These are phyloP conservation scores for Pleurotus djamor DNA, from an alignment of 768 basidiomycete genomes.

Conservation along the genomic window DNA sequence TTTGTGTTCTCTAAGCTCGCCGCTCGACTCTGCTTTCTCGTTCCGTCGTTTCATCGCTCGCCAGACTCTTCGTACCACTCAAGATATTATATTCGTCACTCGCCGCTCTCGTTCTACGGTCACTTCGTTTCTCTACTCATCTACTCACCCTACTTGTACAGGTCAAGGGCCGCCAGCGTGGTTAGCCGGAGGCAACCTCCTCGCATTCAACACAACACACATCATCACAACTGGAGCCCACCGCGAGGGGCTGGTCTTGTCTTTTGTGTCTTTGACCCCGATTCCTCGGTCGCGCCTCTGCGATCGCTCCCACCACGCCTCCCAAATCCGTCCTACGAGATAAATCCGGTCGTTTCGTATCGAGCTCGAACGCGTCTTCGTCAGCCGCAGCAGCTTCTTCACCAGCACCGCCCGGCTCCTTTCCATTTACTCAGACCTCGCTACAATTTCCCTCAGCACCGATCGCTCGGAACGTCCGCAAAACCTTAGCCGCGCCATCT, in stretches of 20 bases:
- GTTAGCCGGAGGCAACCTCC: too few species aligned
- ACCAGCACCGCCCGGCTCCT: neutral
- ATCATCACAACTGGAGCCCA: constrained; percentile 2
- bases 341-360: neutral
- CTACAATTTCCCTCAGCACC: neutral
- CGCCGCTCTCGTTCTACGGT: too few species aligned
- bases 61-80: too few species aligned
- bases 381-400: too few species aligned
- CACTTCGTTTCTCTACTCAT: too few species aligned
- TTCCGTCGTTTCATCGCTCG: too few species aligned
- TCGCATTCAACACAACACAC: too few species aligned
- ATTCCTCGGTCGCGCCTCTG: neutral
- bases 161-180: too few species aligned
- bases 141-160: too few species aligned
- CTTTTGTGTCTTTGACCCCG: neutral
- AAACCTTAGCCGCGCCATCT: neutral
- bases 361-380: neutral
- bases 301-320: neutral
- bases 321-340: neutral
- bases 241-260: constrained; percentile 1
- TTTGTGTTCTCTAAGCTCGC: too few species aligned
- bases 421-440: neutral
- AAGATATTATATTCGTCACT: too few species aligned
- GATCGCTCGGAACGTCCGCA: neutral
- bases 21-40: too few species aligned